phyloP scores from a whole-genome alignment of 352 stramenopile species.

The Peronospora belbahrii region DNA sequence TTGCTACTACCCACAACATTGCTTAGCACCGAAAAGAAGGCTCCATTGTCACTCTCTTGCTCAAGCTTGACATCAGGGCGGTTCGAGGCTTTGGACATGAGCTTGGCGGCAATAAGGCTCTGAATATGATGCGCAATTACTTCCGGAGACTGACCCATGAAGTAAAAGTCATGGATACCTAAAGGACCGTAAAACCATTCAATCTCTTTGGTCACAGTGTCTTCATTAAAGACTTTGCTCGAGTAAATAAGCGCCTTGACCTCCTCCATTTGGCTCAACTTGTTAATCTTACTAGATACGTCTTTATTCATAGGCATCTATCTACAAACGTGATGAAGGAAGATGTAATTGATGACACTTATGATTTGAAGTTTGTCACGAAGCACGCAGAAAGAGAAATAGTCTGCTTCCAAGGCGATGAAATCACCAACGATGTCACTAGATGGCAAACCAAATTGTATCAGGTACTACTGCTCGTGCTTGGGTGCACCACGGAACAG shows the following conservation, averaged over 20 bases:
- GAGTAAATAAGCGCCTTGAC: slow-evolving; percentile 50
- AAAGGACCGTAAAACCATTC: slow-evolving; percentile 80
- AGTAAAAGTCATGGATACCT: slow-evolving; percentile 82
- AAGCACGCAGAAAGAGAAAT: slow-evolving; percentile 33
- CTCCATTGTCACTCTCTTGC: slow-evolving; percentile 55
- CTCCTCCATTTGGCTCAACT: slow-evolving; percentile 56
- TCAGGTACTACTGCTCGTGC: too few species aligned
- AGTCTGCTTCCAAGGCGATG: slow-evolving; percentile 3
- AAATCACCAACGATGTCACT: too few species aligned
- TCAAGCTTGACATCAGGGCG: slow-evolving; percentile 71
- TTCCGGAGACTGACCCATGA: slow-evolving; percentile 47
- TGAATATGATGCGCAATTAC: slow-evolving; percentile 76
- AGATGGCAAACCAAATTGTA: too few species aligned
- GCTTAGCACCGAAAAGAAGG: slow-evolving; percentile 77
- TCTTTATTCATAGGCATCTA: too few species aligned
- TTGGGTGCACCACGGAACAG: too few species aligned
- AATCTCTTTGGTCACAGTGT: slow-evolving; percentile 55
- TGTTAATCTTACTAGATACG: slow-evolving; percentile 44
- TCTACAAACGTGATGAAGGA: background rate
- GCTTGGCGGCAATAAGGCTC: slow-evolving; percentile 70
- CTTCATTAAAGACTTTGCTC: slow-evolving; percentile 52
- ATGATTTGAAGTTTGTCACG: slow-evolving; percentile 14
- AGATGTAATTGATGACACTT: slow-evolving; percentile 2
- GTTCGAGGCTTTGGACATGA: slow-evolving; percentile 74
- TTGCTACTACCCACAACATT: slow-evolving; percentile 68